These are phyloP conservation scores for Articulospora tetracladia DNA, from an alignment of 495 filamentous ascomycete genomes.

Conservation along the genomic window DNA sequence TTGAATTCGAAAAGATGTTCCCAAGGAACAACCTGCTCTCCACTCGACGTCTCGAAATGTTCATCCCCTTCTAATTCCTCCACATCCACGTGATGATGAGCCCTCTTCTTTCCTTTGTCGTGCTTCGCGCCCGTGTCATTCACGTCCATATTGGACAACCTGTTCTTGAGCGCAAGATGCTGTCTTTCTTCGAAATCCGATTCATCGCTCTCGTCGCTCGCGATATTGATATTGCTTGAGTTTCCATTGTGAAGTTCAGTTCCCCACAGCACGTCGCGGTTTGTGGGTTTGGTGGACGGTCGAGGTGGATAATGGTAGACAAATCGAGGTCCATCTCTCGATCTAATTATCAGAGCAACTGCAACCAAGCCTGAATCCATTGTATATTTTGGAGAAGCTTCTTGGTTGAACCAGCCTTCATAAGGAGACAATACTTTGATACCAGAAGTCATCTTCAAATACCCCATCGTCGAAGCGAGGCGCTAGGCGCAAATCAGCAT, in stretches of 20 bases:
- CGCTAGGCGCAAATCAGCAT: neutral
- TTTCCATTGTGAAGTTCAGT: conserved; percentile 26
- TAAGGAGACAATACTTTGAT: neutral
- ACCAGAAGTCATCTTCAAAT: neutral
- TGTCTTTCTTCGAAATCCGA: conserved; percentile 20
- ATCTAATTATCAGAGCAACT: conserved; percentile 77
- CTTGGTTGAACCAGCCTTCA: neutral
- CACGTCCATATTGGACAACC: neutral
- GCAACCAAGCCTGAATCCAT: conserved; percentile 45
- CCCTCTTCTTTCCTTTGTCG: neutral
- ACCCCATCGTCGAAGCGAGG: neutral
- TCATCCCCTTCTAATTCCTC: conserved; percentile 48
- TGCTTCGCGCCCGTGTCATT: neutral
- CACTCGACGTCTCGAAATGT: conserved; percentile 45
- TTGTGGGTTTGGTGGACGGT: conserved; percentile 35
- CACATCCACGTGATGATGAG: conserved; percentile 5
- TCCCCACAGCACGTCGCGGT: conserved; percentile 11
- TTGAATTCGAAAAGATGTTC: conserved; percentile 74
- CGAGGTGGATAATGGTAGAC: conserved; percentile 88
- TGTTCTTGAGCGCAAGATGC: conserved; percentile 3
- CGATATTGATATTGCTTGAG: conserved; percentile 24
- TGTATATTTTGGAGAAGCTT: neutral
- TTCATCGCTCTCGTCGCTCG: conserved; percentile 4
- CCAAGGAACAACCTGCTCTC: conserved; percentile 61
- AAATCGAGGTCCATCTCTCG: conserved; percentile 75